Conservation (phyloP, 202 grass and related monocot species). For the Schoenoplectus tabernaemontani region DNA sequence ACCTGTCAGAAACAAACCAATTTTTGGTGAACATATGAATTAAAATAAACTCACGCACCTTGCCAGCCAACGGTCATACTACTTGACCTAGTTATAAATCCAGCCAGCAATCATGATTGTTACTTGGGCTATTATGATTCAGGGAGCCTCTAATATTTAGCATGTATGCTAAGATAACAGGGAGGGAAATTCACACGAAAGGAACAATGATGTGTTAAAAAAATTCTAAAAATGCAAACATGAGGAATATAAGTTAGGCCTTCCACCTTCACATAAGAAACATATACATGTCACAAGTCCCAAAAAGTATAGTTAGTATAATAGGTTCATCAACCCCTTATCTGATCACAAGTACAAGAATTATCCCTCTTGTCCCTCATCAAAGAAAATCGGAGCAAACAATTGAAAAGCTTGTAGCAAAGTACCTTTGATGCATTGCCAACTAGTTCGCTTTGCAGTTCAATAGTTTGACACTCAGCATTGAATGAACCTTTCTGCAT, state of each 20-base stretch:
- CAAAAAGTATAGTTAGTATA: neutral
- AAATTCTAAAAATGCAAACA: neutral
- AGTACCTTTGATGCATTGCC: constrained; percentile 89
- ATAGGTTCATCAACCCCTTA: neutral
- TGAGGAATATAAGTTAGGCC: neutral
- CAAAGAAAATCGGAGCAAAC: neutral
- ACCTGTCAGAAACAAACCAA: constrained; percentile 36
- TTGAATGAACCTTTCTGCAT: constrained; percentile 75
- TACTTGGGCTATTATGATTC: neutral
- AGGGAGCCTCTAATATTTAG: neutral
- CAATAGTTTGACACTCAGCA: constrained; percentile 45
- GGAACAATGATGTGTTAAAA: neutral
- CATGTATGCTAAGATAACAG: neutral
- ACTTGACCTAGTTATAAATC: too few relatives aligned
- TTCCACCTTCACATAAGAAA: neutral
- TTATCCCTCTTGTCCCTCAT: neutral
- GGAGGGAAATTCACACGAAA: neutral
- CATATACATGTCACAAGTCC: neutral
- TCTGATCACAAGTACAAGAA: neutral
- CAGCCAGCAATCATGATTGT: neutral
- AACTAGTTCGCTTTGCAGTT: constrained; percentile 67
- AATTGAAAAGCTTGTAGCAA: neutral
- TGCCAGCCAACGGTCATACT: too few relatives aligned
- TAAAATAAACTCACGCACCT: too few relatives aligned
- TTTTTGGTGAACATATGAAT: neutral